phyloP scores from a whole-genome alignment of 805 yeast species.

The Metschnikowia gruessii region DNA sequence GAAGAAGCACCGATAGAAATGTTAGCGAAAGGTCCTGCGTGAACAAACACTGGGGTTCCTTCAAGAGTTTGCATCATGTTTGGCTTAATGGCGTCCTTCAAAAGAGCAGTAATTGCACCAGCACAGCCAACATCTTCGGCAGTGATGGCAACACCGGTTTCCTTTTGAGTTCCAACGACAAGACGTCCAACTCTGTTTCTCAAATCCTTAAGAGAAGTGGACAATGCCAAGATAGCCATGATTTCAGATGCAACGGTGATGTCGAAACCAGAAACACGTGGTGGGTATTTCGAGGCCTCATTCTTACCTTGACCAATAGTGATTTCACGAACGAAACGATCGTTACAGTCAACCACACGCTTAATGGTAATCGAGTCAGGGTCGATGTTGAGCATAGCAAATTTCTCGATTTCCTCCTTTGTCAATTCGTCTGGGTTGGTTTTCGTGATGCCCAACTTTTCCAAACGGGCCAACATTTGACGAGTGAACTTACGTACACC shows the following conservation, averaged over 20 bases:
- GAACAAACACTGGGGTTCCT: slow-evolving; percentile 96
- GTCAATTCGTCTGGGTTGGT: slow-evolving; percentile 79
- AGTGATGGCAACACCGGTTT: slow-evolving; percentile 77
- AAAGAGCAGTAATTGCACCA: slow-evolving; percentile 90
- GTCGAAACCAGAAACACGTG: slow-evolving; percentile 88
- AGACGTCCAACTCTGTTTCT: slow-evolving; percentile 83
- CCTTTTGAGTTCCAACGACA: slow-evolving; percentile 77
- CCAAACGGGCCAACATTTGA: slow-evolving; percentile 72
- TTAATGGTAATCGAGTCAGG: slow-evolving; percentile 88
- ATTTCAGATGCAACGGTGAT: slow-evolving; percentile 95
- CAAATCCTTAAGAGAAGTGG: slow-evolving; percentile 76
- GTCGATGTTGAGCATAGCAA: slow-evolving; percentile 84
- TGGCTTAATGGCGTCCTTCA: slow-evolving; percentile 96
- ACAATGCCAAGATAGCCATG: slow-evolving; percentile 91
- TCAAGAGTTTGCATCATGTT: slow-evolving; percentile 95
- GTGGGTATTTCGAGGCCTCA: slow-evolving; percentile 71
- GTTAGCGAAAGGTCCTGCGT: slow-evolving; percentile 98
- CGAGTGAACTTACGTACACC: slow-evolving; percentile 77
- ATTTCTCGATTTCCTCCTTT: slow-evolving; percentile 65
- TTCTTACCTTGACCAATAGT: slow-evolving; percentile 91
- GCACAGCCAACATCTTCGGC: slow-evolving; percentile 94
- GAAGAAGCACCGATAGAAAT: slow-evolving; percentile 97
- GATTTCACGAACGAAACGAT: slow-evolving; percentile 83
- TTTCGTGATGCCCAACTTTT: slow-evolving; percentile 76
- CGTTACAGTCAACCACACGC: slow-evolving; percentile 93